Conservation (phyloP, 257 asterid genomes). For the Solanum megistacrolobum region DNA sequence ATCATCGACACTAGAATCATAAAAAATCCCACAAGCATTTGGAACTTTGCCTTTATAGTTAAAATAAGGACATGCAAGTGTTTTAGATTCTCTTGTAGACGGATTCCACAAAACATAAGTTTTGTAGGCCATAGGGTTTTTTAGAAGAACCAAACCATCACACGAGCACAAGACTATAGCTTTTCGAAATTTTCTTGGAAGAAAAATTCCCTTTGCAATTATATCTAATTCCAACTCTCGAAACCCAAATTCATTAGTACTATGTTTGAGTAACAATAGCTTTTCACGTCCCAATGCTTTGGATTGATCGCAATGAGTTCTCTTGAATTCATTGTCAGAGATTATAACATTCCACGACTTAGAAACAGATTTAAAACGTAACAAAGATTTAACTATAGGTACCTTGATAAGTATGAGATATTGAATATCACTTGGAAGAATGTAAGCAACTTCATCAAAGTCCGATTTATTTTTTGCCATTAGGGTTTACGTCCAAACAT, state of each 20-base stretch:
- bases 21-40: neutral
- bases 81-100: neutral
- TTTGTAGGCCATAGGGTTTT: neutral
- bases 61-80: neutral
- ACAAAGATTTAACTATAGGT: neutral
- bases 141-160: neutral
- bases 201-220: neutral
- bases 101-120: neutral
- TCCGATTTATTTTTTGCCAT: neutral
- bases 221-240: neutral
- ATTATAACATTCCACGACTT: neutral
- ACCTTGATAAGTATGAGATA: neutral
- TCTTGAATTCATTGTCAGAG: neutral
- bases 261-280: neutral
- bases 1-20: neutral
- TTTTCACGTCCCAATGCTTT: neutral
- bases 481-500: neutral
- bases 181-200: neutral
- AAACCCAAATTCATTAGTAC: neutral
- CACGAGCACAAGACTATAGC: neutral
- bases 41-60: neutral
- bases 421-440: neutral
- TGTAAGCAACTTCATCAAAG: neutral
- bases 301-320: neutral
- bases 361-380: neutral